Conservation (phyloP, 2,329 filamentous ascomycete species). For the Hypocrella siamensis region DNA sequence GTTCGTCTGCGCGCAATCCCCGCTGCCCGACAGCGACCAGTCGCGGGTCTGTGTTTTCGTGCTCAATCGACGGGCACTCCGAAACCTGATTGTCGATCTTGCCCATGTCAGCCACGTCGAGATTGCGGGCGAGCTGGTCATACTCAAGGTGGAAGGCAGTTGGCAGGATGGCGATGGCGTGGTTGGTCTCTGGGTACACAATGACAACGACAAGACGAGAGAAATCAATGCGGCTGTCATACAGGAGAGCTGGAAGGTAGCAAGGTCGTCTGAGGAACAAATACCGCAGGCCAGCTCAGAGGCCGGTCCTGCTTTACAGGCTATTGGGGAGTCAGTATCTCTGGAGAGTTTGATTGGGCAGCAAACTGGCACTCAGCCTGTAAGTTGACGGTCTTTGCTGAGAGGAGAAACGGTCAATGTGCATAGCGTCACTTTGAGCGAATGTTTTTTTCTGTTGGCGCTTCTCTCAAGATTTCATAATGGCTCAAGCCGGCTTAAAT, state of each 20-base stretch:
- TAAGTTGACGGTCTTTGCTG: too few species aligned
- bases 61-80: slow-evolving; percentile 54
- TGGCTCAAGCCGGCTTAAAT: too few species aligned
- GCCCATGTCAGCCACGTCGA: slow-evolving; percentile 47
- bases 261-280: slow-evolving; percentile 14
- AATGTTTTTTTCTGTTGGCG: too few species aligned
- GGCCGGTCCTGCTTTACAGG: slow-evolving; percentile 25
- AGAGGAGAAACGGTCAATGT: too few species aligned
- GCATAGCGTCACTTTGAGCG: too few species aligned
- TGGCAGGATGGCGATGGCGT: slow-evolving; percentile 22
- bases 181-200: slow-evolving; percentile 40
- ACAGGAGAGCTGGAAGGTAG: slow-evolving; percentile 25
- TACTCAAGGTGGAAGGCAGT: slow-evolving; percentile 25
- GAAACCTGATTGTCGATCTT: slow-evolving; percentile 57
- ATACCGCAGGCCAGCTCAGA: slow-evolving; percentile 15
- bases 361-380: slow-evolving; percentile 8
- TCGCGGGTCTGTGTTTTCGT: slow-evolving; percentile 48
- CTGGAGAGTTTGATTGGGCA: slow-evolving; percentile 28
- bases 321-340: slow-evolving; percentile 26
- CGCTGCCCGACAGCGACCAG: slow-evolving; percentile 17
- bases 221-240: slow-evolving; percentile 25
- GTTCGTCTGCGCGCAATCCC: slow-evolving; percentile 61
- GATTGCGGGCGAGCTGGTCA: slow-evolving; percentile 38
- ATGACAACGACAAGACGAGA: slow-evolving; percentile 28
- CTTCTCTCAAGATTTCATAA: too few species aligned